Conservation (phyloP, 768 basidiomycete genomes). For the Mycena albidolilacea region DNA sequence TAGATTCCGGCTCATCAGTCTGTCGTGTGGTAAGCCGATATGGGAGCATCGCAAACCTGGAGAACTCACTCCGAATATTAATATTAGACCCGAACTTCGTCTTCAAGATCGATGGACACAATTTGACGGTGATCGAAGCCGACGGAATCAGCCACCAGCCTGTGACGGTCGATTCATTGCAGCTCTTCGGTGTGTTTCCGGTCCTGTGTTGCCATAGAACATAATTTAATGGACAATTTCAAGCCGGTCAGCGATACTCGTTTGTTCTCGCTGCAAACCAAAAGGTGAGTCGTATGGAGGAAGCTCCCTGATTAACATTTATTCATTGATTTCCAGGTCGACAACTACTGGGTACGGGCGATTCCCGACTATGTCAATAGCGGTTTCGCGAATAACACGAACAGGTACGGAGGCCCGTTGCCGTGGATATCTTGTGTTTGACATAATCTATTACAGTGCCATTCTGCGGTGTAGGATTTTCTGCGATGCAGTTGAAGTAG, state of each 20-base stretch:
- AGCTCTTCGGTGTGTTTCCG: constrained; percentile 44
- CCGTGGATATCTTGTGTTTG: background rate
- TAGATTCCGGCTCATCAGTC: constrained; percentile 9
- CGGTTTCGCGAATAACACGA: constrained; percentile 55
- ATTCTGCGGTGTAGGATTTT: constrained; percentile 14
- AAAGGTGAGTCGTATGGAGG: constrained; percentile 14
- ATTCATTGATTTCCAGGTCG: constrained; percentile 38
- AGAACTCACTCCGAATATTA: constrained; percentile 45
- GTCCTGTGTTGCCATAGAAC: background rate
- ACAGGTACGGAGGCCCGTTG: constrained; percentile 40
- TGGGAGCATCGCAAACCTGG: background rate
- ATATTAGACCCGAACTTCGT: constrained; percentile 48
- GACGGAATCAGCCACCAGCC: constrained; percentile 53
- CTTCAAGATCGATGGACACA: constrained; percentile 54
- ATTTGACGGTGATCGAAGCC: constrained; percentile 55
- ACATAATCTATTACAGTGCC: background rate
- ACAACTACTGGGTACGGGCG: constrained; percentile 71
- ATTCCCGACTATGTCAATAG: constrained; percentile 43
- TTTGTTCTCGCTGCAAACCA: constrained; percentile 61
- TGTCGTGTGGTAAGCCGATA: background rate
- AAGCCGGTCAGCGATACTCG: constrained; percentile 58
- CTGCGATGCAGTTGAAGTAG: background rate
- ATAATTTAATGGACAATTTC: constrained; percentile 2
- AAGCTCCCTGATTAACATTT: background rate
- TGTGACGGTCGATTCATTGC: constrained; percentile 50